A percentile compares a stretch with the other conserved stretches of the same genome.
Evolutionary conservation across 768 basidiomycete species (phyloP).

Genomic region (Sarcomyxa edulis): DNA sequence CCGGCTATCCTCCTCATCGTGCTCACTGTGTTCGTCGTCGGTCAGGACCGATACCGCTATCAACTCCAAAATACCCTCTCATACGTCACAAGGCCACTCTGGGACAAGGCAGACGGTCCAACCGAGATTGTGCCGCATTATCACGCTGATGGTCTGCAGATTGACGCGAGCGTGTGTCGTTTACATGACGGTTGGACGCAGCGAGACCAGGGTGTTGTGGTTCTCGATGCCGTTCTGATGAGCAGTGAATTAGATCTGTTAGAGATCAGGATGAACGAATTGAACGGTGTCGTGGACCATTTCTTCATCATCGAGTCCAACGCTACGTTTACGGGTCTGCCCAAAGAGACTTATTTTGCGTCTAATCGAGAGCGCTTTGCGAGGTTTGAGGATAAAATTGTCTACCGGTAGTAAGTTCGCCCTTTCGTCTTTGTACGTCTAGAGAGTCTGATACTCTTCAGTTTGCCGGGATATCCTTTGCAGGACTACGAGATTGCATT

Average conservation of each 20-base stretch:
- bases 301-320: constrained; percentile 63
- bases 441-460: constrained; percentile 11
- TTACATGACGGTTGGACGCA: constrained; percentile 52
- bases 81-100: constrained; percentile 53
- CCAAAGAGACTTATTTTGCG: constrained; percentile 47
- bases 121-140: constrained; percentile 44
- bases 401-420: constrained; percentile 42
- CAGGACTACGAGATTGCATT: constrained; percentile 39
- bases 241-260: constrained; percentile 60
- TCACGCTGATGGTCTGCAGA: constrained; percentile 45
- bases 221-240: constrained; percentile 56
- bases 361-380: constrained; percentile 40
- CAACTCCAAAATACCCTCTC: constrained; percentile 49
- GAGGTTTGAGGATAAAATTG: constrained; percentile 48
- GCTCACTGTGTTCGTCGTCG: constrained; percentile 30
- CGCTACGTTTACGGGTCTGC: constrained; percentile 55
- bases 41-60: too few relatives aligned
- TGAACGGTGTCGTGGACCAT: constrained; percentile 48
- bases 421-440: not conserved
- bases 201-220: constrained; percentile 23
- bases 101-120: constrained; percentile 51
- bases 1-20: constrained; percentile 24
- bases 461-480: constrained; percentile 42
- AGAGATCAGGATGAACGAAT: constrained; percentile 59
- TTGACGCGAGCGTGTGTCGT: constrained; percentile 38